phyloP scores from a whole-genome alignment of 345 rosid species.

The Acer yangbiense region DNA sequence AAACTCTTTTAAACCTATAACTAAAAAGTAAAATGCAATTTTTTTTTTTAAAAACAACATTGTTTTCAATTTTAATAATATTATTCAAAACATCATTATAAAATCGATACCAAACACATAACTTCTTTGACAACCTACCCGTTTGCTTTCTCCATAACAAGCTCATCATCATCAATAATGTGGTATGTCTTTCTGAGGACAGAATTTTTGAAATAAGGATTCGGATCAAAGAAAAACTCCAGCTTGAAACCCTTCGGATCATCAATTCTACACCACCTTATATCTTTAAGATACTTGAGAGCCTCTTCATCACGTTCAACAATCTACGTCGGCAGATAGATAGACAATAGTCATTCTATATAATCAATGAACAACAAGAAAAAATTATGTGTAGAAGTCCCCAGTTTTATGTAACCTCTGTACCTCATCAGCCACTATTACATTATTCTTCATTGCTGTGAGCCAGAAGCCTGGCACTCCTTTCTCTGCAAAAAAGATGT shows the following conservation, averaged over 20 bases:
- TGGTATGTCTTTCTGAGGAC: slow-evolving; percentile 87
- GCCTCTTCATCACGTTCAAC: slow-evolving; percentile 93
- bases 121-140: slow-evolving; percentile 49
- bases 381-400: neutral
- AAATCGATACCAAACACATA: too few species aligned
- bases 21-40: too few species aligned
- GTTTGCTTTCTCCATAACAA: slow-evolving; percentile 85
- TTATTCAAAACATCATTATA: too few species aligned
- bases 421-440: slow-evolving; percentile 81
- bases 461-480: slow-evolving; percentile 98
- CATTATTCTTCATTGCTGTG: slow-evolving; percentile 89
- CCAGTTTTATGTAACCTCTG: neutral
- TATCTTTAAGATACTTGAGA: slow-evolving; percentile 77
- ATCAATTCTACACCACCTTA: slow-evolving; percentile 77
- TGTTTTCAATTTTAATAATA: too few species aligned
- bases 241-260: slow-evolving; percentile 95
- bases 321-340: slow-evolving; percentile 41
- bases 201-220: slow-evolving; percentile 84
- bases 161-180: slow-evolving; percentile 97
- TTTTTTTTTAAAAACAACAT: too few species aligned
- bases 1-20: too few species aligned
- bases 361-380: neutral
- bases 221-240: slow-evolving; percentile 80
- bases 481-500: slow-evolving; percentile 49
- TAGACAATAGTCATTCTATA: too few species aligned